Evolutionary conservation across 2,329 filamentous ascomycete genomes (phyloP), one percentile per base, ranked within the genome.

Genomic region (Tricladium varicosporioides): DNA sequence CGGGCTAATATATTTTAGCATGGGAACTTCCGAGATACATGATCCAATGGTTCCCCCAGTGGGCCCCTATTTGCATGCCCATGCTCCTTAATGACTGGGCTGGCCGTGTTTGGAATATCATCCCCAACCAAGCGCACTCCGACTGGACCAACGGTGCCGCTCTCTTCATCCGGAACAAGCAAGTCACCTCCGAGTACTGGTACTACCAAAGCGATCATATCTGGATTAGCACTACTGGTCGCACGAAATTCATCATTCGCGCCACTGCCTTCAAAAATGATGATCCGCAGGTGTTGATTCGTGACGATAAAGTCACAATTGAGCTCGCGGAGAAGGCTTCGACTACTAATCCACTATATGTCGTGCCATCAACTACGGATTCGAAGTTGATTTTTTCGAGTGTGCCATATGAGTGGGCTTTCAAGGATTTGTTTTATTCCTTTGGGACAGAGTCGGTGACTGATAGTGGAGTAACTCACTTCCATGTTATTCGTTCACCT

Each of bases 81-180:
- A 54, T 33, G 2, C 53, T 54, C 27, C 10, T 50, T 5, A 54
- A 54, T 18, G 53, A 54, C 53, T 43, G 46, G 36, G 44, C 19
- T 19, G 53, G 53, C 19, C 53, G 53, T 11, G 15, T 31, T 9
- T 9, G 27, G 2, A 47, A 45, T 15, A 15, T 50, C 3, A 50
- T 50, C 15, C 45, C 53, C 9, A 27, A 36, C 19, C 53, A 54
- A 54, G 53, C 53, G 36, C 48, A 36, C n/a, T 49, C 53, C 27
- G 53, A 54, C 43, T 54, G 53, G 53, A 14, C 44, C 19, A 54
- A 54, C 19, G 53, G 53, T 14, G 53, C 45, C 9, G 53, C 53
- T 5, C 49, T 49, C 46, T 54, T 54, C 46, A 54, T 54, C 47
- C 48, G 49, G 46, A 54, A 32, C 27, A 54, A 45, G 45, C 48